Conservation (phyloP, 208 protist species). For the Porcisia hertigi region DNA sequence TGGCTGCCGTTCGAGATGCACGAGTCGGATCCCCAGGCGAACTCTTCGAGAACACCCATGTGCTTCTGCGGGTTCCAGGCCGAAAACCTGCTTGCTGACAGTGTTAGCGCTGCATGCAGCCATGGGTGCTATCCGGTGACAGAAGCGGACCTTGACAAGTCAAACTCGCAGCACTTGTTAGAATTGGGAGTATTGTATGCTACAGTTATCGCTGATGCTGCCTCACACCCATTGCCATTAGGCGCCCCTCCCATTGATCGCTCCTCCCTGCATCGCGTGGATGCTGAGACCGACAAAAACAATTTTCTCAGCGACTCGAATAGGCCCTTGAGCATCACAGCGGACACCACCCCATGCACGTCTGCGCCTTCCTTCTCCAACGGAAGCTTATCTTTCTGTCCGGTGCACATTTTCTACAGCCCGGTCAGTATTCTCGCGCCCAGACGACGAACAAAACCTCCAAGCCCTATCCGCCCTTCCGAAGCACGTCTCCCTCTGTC, state of each 20-base stretch:
- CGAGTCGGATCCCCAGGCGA: slow-evolving; percentile 9
- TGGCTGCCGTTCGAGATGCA: slow-evolving; percentile 26
- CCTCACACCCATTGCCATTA: slow-evolving; percentile 19
- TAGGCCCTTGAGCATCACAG: slow-evolving; percentile 11
- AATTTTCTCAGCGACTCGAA: neutral
- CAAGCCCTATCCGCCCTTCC: neutral
- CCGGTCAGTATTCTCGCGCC: slow-evolving; percentile 21
- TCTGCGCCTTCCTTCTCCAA: neutral
- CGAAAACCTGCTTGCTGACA: neutral
- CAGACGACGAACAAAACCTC: neutral
- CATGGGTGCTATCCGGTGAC: neutral
- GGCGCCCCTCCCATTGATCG: neutral
- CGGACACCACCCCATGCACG: slow-evolving; percentile 7
- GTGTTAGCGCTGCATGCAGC: neutral
- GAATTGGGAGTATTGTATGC: neutral
- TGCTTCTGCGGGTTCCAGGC: slow-evolving; percentile 21
- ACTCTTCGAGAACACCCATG: neutral
- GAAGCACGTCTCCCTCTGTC: slow-evolving; percentile 9
- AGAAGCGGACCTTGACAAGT: neutral
- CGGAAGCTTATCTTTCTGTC: slow-evolving; percentile 20
- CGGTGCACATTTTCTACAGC: slow-evolving; percentile 13
- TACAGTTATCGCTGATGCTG: neutral
- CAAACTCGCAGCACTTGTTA: neutral
- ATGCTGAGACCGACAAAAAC: neutral
- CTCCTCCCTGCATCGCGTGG: neutral